phyloP scores from a whole-genome alignment of 176 grass and related monocot genomes.

The Metroxylon sagu region DNA sequence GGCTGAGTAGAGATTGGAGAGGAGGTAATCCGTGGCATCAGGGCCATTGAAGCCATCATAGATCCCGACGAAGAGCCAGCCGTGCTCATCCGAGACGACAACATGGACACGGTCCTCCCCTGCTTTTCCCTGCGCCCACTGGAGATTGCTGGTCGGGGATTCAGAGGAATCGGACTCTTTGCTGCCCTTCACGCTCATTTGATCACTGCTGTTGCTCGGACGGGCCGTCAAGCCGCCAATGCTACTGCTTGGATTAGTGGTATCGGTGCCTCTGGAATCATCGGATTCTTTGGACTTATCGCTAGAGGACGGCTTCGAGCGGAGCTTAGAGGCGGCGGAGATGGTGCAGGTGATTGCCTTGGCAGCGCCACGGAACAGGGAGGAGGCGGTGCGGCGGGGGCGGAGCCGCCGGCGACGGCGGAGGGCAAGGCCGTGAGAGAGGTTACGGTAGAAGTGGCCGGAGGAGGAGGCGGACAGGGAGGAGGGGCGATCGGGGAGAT shows the following conservation, averaged over 20 bases:
- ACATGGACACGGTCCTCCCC: slow-evolving; percentile 89
- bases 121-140: slow-evolving; percentile 93
- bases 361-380: slow-evolving; percentile 17
- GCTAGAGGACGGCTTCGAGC: not conserved
- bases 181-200: not conserved
- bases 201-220: slow-evolving; percentile 12
- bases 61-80: slow-evolving; percentile 96
- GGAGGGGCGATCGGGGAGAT: slow-evolving; percentile 35
- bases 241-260: not conserved
- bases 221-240: not conserved
- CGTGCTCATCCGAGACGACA: slow-evolving; percentile 76
- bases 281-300: not conserved
- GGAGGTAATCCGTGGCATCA: slow-evolving; percentile 93
- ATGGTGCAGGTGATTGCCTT: not conserved
- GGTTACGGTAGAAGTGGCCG: slow-evolving; percentile 9
- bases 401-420: slow-evolving; percentile 16
- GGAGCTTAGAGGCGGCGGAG: slow-evolving; percentile 28
- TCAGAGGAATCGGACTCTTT: slow-evolving; percentile 1
- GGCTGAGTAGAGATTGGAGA: slow-evolving; percentile 77
- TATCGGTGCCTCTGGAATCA: not conserved
- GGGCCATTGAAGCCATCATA: slow-evolving; percentile 98
- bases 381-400: slow-evolving; percentile 16
- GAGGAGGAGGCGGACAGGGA: slow-evolving; percentile 15
- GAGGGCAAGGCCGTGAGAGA: slow-evolving; percentile 16
- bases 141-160: slow-evolving; percentile 16